A percentile compares a stretch with the other conserved stretches of the same genome.
phyloP scores from a whole-genome alignment of 306 rosid species.

The Geum urbanum region DNA sequence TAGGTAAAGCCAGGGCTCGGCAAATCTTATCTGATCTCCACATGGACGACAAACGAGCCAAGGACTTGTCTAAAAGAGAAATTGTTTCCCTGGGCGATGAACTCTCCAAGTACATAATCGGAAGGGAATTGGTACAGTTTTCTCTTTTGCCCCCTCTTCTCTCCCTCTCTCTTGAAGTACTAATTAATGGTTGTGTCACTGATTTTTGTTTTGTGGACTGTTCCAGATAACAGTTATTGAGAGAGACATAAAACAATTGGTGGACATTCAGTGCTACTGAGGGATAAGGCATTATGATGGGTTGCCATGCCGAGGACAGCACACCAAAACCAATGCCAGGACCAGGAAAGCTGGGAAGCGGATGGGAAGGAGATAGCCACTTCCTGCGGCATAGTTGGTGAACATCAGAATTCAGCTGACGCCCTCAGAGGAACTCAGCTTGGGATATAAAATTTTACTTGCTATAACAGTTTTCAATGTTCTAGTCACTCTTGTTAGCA shows the following conservation, averaged over 20 bases:
- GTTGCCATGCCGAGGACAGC: conserved; percentile 35
- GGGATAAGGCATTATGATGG: conserved; percentile 28
- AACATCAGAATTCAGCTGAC: background rate
- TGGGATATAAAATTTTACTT: background rate
- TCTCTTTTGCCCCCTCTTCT: background rate
- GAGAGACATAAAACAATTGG: conserved; percentile 20
- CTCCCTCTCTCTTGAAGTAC: background rate
- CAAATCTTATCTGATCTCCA: conserved; percentile 59
- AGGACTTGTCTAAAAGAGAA: conserved; percentile 67
- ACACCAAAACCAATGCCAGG: conserved; percentile 32
- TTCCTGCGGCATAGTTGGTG: background rate
- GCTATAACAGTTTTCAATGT: background rate
- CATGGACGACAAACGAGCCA: conserved; percentile 56
- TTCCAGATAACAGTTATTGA: conserved; percentile 16
- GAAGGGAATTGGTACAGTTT: conserved; percentile 54
- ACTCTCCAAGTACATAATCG: conserved; percentile 54
- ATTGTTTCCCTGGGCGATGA: conserved; percentile 50
- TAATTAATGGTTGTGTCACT: background rate
- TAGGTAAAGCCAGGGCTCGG: conserved; percentile 58
- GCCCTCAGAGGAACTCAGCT: background rate
- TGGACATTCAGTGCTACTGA: conserved; percentile 22
- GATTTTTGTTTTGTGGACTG: background rate
- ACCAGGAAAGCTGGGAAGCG: conserved; percentile 8
- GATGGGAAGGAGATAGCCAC: conserved; percentile 8
- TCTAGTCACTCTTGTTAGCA: background rate